A percentile compares a stretch with the other conserved stretches of the same genome.
Conservation (phyloP, 768 basidiomycete genomes). For the Hericium alpestre region DNA sequence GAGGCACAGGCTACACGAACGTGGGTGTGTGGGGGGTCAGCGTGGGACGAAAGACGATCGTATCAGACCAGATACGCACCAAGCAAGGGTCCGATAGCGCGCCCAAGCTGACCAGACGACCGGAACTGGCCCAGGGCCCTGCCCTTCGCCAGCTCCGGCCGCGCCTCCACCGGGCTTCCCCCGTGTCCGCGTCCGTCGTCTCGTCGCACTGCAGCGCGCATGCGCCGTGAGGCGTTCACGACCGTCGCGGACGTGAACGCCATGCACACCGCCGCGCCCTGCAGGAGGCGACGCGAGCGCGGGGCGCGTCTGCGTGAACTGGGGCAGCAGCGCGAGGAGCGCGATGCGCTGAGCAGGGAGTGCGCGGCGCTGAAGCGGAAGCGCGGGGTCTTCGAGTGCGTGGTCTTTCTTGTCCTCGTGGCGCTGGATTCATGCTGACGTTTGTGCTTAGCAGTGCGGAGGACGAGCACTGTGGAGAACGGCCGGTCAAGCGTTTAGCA, state of each 20-base stretch:
- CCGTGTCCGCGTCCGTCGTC: constrained; percentile 39
- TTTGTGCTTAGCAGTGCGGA: too few relatives aligned
- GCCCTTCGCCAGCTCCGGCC: constrained; percentile 72
- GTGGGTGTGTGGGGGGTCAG: too few relatives aligned
- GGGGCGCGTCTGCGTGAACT: constrained; percentile 31
- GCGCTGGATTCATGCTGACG: too few relatives aligned
- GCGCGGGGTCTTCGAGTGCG: background rate
- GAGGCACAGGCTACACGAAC: constrained; percentile 58
- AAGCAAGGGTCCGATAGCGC: constrained; percentile 86
- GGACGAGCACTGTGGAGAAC: too few relatives aligned
- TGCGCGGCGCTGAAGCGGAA: constrained; percentile 10
- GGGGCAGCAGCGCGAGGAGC: constrained; percentile 65
- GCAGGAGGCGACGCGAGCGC: constrained; percentile 41
- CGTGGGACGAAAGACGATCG: background rate
- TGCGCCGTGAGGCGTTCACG: constrained; percentile 88
- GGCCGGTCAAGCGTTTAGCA: too few relatives aligned
- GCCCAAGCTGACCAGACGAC: constrained; percentile 88
- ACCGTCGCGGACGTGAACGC: constrained; percentile 95
- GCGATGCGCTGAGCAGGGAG: constrained; percentile 7
- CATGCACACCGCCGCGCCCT: constrained; percentile 69
- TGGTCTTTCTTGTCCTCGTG: background rate
- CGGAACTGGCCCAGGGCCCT: constrained; percentile 78
- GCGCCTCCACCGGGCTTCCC: constrained; percentile 40
- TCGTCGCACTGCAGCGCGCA: constrained; percentile 86
- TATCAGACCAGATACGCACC: constrained; percentile 35